A percentile compares a stretch with the other conserved stretches of the same genome.
phyloP scores from a whole-genome alignment of 106 monocot species.

The Dendrobium huoshanense region DNA sequence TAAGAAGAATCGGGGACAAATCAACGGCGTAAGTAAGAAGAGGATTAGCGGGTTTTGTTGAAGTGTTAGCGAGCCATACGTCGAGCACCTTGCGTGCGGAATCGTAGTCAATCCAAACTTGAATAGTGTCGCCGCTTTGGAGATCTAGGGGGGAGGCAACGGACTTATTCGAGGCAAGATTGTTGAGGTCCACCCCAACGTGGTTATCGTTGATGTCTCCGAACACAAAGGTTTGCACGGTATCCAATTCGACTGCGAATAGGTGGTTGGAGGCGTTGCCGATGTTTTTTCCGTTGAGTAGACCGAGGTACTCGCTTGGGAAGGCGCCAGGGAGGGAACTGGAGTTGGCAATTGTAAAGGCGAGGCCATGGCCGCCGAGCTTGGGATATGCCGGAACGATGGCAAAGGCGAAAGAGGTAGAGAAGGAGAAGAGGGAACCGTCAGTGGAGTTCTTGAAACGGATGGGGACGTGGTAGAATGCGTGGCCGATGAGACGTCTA shows the following conservation, averaged over 20 bases:
- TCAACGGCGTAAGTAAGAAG: neutral
- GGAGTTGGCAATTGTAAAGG: too few relatives aligned
- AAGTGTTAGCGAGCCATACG: neutral
- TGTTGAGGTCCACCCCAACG: constrained; percentile 8
- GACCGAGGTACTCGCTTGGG: constrained; percentile 8
- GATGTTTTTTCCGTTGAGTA: constrained; percentile 1
- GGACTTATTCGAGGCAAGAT: constrained; percentile 9
- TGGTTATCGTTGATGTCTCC: constrained; percentile 10
- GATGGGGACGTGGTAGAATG: neutral
- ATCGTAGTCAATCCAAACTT: constrained; percentile 8
- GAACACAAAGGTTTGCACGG: constrained; percentile 5
- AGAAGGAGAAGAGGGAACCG: too few relatives aligned
- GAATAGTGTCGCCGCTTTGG: constrained; percentile 4
- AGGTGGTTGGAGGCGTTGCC: constrained; percentile 13
- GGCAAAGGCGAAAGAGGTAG: too few relatives aligned
- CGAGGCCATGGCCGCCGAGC: too few relatives aligned
- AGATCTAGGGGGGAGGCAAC: neutral
- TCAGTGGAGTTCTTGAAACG: too few relatives aligned
- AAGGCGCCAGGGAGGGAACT: too few relatives aligned
- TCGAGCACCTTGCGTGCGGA: constrained; percentile 1
- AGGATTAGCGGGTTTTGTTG: neutral
- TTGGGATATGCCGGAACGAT: too few relatives aligned
- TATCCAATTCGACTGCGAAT: constrained; percentile 7
- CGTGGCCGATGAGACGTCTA: constrained; percentile 8
- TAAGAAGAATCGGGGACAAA: too few relatives aligned